A percentile compares a stretch with the other conserved stretches of the same genome.
phyloP scores from a whole-genome alignment of 1,139 yeast species.

The Schwanniomyces etchellsii region DNA sequence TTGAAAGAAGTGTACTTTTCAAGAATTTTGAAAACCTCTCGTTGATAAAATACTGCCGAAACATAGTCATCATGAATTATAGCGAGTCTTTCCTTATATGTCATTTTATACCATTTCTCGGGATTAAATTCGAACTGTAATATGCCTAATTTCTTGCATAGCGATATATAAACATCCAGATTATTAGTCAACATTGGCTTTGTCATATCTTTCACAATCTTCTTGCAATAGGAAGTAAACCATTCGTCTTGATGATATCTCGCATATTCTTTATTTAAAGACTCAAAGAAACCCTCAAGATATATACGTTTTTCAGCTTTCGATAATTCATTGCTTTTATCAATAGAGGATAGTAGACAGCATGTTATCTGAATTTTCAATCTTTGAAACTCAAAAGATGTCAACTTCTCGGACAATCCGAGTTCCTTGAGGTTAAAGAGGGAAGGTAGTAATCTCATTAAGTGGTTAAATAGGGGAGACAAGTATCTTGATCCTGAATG shows the following conservation, averaged over 20 bases:
- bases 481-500: constrained; percentile 23
- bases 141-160: constrained; percentile 28
- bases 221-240: constrained; percentile 26
- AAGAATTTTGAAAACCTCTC: constrained; percentile 14
- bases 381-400: constrained; percentile 14
- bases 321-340: constrained; percentile 9
- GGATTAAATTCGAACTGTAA: constrained; percentile 19
- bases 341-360: constrained; percentile 16
- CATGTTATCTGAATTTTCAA: constrained; percentile 17
- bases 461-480: constrained; percentile 15
- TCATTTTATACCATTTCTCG: constrained; percentile 20
- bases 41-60: constrained; percentile 17
- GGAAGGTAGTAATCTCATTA: constrained; percentile 14
- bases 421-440: constrained; percentile 14
- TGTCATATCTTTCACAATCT: constrained; percentile 21
- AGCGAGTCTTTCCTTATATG: constrained; percentile 18
- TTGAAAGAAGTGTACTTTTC: constrained; percentile 19
- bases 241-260: constrained; percentile 17
- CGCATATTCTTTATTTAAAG: constrained; percentile 24
- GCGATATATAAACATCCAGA: constrained; percentile 12
- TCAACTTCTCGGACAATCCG: constrained; percentile 14
- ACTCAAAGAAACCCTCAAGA: constrained; percentile 18
- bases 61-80: constrained; percentile 24
- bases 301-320: constrained; percentile 12
- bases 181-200: constrained; percentile 14